A percentile compares a stretch with the other conserved stretches of the same genome.
phyloP scores from a whole-genome alignment of 352 stramenopile species.

The Globisporangium paroecandrum region DNA sequence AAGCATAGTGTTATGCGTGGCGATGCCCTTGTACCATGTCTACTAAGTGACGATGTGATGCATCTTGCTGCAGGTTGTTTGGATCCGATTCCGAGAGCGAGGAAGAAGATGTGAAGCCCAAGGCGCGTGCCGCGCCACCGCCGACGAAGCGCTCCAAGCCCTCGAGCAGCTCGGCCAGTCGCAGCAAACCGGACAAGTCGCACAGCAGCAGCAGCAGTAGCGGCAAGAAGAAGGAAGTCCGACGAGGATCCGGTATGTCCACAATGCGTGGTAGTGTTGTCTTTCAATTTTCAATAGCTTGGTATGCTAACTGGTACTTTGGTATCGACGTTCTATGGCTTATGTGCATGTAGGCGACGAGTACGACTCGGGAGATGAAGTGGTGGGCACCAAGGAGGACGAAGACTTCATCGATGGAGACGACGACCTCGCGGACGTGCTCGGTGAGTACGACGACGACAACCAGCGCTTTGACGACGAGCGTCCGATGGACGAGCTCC shows the following conservation, averaged over 20 bases:
- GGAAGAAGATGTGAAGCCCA: slow-evolving; percentile 49
- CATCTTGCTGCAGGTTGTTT: slow-evolving; percentile 52
- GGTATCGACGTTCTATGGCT: no score
- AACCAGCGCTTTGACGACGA: slow-evolving; percentile 79
- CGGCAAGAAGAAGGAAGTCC: slow-evolving; percentile 10
- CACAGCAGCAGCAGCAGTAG: background rate
- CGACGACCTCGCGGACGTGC: slow-evolving; percentile 78
- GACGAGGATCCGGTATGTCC: slow-evolving; percentile 20
- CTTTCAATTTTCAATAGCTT: background rate
- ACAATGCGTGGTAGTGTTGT: background rate
- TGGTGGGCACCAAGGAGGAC: slow-evolving; percentile 67
- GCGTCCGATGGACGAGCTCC: slow-evolving; percentile 53
- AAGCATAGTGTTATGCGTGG: background rate
- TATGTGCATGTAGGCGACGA: slow-evolving; percentile 42
- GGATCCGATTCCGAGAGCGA: slow-evolving; percentile 87
- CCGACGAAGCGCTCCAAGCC: slow-evolving; percentile 52
- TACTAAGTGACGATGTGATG: background rate
- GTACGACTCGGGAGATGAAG: slow-evolving; percentile 85
- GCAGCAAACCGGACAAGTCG: slow-evolving; percentile 15
- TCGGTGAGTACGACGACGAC: slow-evolving; percentile 80
- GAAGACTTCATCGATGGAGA: slow-evolving; percentile 88
- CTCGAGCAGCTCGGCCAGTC: slow-evolving; percentile 5
- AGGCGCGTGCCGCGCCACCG: slow-evolving; percentile 37
- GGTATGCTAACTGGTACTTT: background rate
- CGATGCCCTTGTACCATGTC: background rate